Base-by-base conservation (phyloP, 441 rosid species). In the Mallotus japonicus region DNA sequence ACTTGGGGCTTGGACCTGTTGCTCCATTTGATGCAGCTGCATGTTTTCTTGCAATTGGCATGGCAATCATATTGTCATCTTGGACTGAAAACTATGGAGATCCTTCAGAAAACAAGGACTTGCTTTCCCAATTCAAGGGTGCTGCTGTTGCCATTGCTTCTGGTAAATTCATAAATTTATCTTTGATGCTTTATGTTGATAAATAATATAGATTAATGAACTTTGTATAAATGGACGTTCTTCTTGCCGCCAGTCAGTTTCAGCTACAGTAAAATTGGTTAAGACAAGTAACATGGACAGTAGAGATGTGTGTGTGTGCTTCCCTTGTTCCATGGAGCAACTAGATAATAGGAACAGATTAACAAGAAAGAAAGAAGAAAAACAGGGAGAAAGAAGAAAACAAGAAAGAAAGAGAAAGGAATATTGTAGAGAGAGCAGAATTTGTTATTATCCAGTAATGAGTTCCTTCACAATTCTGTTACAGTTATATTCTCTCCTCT, bases 11-110 rank as follows among this genome's bases (percentile, higher is more conserved):
- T 12, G 97, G 99, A 34, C 98, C 98, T 53, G 99, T 92, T 71
- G 96, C 99, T 70, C 98, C 99, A 49, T 95, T 93, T 77, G 97
- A 95, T 82, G 99, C 98, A 63, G 97, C 98, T n/a, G 90, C 97
- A 57, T 91, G 97, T 84, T 90, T 95, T 84, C 92, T 95, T 66
- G 93, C 97, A 24, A 89, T 95, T 59, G 98, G 99, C 42, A 86
- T 93, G 99, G 93, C 93, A 49, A 74, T 95, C 77, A 95, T 95
- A 34, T 57, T 95, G 50, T 93, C 98, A 4, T 81, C 96, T 7
- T 95, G 99, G 98, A 74, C 90, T 64, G 99, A 95, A 71, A 93
- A 95, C 70, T 93, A 74, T 82, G 99, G 98, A 73, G 98, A 93
- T 79, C 79, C 96, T 47, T 87, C 99, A 2, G 98, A 95, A 46